These are phyloP conservation scores for Diaporthe eres DNA, from an alignment of 2,329 filamentous ascomycete species.

Conservation along the genomic window DNA sequence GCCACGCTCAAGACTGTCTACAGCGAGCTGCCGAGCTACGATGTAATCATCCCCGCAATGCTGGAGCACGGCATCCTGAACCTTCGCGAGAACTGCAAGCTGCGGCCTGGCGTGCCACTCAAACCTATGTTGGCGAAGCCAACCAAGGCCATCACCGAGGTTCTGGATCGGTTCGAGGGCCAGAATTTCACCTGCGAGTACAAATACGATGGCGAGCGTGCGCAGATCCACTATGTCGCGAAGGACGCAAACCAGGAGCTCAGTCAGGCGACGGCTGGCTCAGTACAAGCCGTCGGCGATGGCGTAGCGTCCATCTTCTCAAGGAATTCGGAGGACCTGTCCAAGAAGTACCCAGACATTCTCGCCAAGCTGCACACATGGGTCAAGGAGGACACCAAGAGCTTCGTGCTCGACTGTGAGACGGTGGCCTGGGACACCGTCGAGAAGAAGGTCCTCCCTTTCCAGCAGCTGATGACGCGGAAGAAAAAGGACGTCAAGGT, in stretches of 20 bases:
- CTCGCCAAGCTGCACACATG: constrained; percentile 88
- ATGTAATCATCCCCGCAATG: constrained; percentile 93
- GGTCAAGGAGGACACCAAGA: constrained; percentile 91
- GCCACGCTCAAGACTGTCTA: constrained; percentile 90
- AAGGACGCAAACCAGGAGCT: constrained; percentile 82
- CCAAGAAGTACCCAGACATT: constrained; percentile 98
- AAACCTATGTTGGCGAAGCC: constrained; percentile 99
- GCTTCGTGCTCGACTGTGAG: constrained; percentile 98
- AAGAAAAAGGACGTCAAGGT: constrained; percentile 98
- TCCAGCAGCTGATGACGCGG: constrained; percentile 97
- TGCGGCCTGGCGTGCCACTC: constrained; percentile 92
- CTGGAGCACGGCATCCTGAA: constrained; percentile 88
- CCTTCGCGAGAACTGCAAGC: constrained; percentile 86
- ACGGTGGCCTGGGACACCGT: constrained; percentile 96
- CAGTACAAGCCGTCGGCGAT: constrained; percentile 75
- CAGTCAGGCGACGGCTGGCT: constrained; percentile 70
- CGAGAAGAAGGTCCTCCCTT: constrained; percentile 95
- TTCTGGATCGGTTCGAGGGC: constrained; percentile 94
- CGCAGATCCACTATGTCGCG: constrained; percentile 98
- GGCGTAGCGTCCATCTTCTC: constrained; percentile 96
- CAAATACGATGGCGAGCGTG: constrained; percentile 98
- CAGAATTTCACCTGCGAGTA: constrained; percentile 98
- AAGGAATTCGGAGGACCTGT: constrained; percentile 95
- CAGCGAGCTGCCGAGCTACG: constrained; percentile 95
- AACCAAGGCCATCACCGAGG: constrained; percentile 97